These are phyloP conservation scores for Neurospora pannonica DNA, from an alignment of 495 filamentous ascomycete genomes.

Conservation along the genomic window DNA sequence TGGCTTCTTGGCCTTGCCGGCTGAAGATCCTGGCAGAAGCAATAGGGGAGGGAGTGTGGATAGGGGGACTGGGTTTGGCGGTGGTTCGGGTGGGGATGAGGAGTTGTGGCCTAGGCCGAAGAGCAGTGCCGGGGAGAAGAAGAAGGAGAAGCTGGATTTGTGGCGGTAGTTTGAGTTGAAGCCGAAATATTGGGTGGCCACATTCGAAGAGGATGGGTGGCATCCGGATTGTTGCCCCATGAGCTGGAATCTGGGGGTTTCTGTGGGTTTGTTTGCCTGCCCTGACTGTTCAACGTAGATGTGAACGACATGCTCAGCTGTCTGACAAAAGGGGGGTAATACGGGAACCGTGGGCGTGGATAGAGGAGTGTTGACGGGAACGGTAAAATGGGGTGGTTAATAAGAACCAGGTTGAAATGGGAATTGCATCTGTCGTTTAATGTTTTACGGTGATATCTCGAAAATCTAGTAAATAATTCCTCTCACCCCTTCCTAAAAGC, in stretches of 20 bases:
- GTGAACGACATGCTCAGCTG: neutral
- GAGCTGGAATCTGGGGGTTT: neutral
- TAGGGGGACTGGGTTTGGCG: slow-evolving; percentile 1
- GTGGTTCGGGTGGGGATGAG: slow-evolving; percentile 17
- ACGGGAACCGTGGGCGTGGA: neutral
- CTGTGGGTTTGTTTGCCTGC: neutral
- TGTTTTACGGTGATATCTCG: neutral
- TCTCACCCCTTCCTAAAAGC: neutral
- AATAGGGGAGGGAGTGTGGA: neutral
- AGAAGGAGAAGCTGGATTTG: slow-evolving; percentile 34
- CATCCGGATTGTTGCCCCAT: neutral
- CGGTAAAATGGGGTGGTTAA: neutral
- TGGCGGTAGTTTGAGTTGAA: slow-evolving; percentile 25
- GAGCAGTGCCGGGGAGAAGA: slow-evolving; percentile 30
- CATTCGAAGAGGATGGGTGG: neutral
- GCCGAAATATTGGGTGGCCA: neutral
- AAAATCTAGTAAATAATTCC: neutral
- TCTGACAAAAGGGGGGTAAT: neutral
- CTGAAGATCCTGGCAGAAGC: slow-evolving; percentile 6
- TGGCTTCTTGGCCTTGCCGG: slow-evolving; percentile 72
- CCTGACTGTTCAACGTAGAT: neutral
- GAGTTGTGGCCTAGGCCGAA: slow-evolving; percentile 32
- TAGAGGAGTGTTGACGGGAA: neutral
- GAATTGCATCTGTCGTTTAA: neutral
- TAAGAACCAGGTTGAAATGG: neutral